phyloP scores from a whole-genome alignment of 768 basidiomycete species.

The Pleurotus giganteus region DNA sequence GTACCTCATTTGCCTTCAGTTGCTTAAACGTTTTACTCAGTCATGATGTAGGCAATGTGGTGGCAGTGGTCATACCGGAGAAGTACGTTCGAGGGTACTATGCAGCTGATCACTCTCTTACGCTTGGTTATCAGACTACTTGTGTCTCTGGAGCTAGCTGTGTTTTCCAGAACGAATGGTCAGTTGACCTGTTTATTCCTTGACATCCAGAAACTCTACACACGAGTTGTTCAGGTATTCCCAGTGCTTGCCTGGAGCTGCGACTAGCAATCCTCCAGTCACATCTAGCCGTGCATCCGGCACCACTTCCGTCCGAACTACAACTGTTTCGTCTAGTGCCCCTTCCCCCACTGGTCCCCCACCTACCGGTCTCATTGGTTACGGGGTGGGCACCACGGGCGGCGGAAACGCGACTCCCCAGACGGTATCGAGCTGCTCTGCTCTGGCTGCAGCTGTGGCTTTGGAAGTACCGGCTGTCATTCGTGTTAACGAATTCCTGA shows the following conservation, averaged over 20 bases:
- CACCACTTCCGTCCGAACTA: background rate
- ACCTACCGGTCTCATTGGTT: constrained; percentile 2
- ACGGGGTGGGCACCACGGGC: background rate
- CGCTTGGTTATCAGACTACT: background rate
- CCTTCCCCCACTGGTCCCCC: background rate
- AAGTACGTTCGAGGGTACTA: background rate
- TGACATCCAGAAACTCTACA: background rate
- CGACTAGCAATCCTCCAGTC: background rate
- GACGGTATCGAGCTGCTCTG: background rate
- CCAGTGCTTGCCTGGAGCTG: background rate
- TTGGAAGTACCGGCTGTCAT: background rate
- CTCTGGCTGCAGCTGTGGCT: background rate
- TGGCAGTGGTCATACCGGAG: background rate
- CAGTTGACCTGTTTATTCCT: background rate
- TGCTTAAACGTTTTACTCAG: background rate
- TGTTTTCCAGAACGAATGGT: constrained; percentile 1
- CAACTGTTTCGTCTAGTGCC: background rate
- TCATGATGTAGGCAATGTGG: background rate
- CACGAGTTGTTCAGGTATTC: background rate
- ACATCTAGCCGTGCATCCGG: background rate
- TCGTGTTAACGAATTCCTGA: background rate
- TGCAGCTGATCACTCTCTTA: background rate
- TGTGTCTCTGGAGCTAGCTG: background rate
- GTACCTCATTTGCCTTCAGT: background rate
- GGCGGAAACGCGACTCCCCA: background rate